phyloP scores from a whole-genome alignment of 2,329 filamentous ascomycete species.

The Aspergillus novoparasiticus region DNA sequence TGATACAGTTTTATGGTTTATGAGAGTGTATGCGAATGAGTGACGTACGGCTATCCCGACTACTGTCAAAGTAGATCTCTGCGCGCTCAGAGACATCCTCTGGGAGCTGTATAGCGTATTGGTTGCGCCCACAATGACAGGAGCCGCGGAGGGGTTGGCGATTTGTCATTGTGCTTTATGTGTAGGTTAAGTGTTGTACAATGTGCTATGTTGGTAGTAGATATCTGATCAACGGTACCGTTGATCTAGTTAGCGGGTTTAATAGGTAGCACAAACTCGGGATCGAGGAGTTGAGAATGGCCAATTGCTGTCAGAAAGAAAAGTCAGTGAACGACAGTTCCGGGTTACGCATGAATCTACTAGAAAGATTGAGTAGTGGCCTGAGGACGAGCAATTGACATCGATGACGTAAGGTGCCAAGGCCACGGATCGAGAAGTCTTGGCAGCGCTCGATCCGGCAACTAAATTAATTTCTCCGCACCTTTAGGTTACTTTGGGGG shows the following conservation, averaged over 20 bases:
- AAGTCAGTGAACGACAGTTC: background rate
- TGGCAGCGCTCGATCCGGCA: conserved; percentile 11
- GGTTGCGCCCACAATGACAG: conserved; percentile 84
- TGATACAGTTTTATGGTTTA: background rate
- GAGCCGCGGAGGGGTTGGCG: conserved; percentile 66
- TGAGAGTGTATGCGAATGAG: background rate
- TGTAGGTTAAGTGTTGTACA: background rate
- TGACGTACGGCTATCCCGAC: conserved; percentile 69
- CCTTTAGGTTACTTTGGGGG: conserved; percentile 29
- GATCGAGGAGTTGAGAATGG: background rate
- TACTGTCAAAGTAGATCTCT: conserved; percentile 74
- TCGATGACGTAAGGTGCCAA: conserved; percentile 19
- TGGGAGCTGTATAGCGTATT: conserved; percentile 75
- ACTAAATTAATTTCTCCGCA: conserved; percentile 18
- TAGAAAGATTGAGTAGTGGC: background rate
- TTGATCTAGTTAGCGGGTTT: background rate
- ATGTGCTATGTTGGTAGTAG: background rate
- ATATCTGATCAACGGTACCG: background rate
- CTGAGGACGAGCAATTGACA: background rate
- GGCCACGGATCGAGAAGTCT: conserved; percentile 6
- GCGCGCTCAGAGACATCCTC: conserved; percentile 57
- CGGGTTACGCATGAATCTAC: background rate
- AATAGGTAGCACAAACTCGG: background rate
- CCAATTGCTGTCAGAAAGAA: background rate
- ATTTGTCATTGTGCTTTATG: conserved; percentile 19